A percentile compares a stretch with the other conserved stretches of the same genome.
Conservation (phyloP, 768 basidiomycete genomes). For the Boletus huronensis region DNA sequence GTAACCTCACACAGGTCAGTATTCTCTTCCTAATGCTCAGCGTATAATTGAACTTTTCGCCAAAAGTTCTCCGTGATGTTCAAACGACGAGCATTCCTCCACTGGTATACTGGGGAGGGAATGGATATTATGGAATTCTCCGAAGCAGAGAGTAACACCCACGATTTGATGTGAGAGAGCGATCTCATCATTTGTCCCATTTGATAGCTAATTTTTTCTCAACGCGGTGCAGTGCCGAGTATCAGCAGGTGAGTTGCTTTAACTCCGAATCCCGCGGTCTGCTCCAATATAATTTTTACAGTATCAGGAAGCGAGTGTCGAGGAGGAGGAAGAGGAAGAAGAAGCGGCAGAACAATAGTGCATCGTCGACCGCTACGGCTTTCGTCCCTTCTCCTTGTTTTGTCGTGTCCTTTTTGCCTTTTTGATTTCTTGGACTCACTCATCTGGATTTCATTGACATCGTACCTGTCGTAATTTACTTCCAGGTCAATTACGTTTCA, state of each 20-base stretch:
- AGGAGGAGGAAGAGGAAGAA: slow-evolving; percentile 41
- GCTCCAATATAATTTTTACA: slow-evolving; percentile 20
- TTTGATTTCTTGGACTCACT: neutral
- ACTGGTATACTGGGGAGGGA: slow-evolving; percentile 90
- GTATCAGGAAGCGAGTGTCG: slow-evolving; percentile 58
- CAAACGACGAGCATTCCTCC: slow-evolving; percentile 80
- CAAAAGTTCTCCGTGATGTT: slow-evolving; percentile 74
- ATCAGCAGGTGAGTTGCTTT: slow-evolving; percentile 63
- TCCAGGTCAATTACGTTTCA: slow-evolving; percentile 7
- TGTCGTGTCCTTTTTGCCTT: neutral
- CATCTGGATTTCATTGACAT: slow-evolving; percentile 4
- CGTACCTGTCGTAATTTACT: slow-evolving; percentile 22
- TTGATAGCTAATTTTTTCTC: slow-evolving; percentile 7
- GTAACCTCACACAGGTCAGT: slow-evolving; percentile 59
- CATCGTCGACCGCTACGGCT: neutral
- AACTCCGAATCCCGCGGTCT: neutral
- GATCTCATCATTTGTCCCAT: neutral
- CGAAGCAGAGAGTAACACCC: slow-evolving; percentile 81
- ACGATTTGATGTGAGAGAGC: slow-evolving; percentile 72
- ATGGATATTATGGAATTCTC: slow-evolving; percentile 85
- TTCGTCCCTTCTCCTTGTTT: neutral
- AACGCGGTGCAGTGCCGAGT: slow-evolving; percentile 69
- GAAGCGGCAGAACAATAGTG: slow-evolving; percentile 31
- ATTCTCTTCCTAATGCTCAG: neutral
- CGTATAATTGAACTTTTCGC: neutral